Evolutionary conservation across 441 rosid genomes (phyloP), one percentile per base, ranked within the genome.

Genomic region (Euphorbia celastroides): DNA sequence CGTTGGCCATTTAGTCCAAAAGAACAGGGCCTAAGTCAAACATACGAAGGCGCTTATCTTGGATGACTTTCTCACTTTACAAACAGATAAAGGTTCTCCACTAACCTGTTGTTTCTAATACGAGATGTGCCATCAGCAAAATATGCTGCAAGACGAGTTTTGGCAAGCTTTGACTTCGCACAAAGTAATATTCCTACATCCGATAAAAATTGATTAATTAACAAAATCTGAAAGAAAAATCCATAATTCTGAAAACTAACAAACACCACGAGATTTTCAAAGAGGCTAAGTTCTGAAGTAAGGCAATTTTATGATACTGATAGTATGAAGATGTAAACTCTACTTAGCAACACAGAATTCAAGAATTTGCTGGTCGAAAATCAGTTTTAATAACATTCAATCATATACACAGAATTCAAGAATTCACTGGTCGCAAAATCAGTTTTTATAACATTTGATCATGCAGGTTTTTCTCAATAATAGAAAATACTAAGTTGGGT

Each of bases 141-240:
- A 74, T 69, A 74, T 58, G 73, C 57, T 1, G 77, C 74, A 54
- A 76, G 62, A 31, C 20, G 65, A 48, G 72, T 56, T 61, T 93
- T 90, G 67, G 97, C 89, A 57, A 75, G 78, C 85, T 83, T 90
- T 60, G 95, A 84, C 84, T 93, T 93, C 48, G 95, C 96, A 75
- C 98, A 93, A 63, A 93, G 95, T 77, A 90, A 79, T 76, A 90
- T 80, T 60, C 97, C 98, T 93, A 74, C 56, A 78, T 62, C 73
- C 75, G 70, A 61, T 34, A 3, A 44, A 28, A 17, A 54, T 38
- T 20, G 20, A 34, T 62, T 34, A 77, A 57, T 6, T 12, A 48
- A 16, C 62, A 58, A 17, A 60, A 67, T 30, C 62, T 3, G 28
- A n/a, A 36, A 20, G 30, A 20, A 26, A 42, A 8, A 62, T 34